Evolutionary conservation across 495 filamentous ascomycete genomes (phyloP).

Genomic region (Cenococcum geophilum): DNA sequence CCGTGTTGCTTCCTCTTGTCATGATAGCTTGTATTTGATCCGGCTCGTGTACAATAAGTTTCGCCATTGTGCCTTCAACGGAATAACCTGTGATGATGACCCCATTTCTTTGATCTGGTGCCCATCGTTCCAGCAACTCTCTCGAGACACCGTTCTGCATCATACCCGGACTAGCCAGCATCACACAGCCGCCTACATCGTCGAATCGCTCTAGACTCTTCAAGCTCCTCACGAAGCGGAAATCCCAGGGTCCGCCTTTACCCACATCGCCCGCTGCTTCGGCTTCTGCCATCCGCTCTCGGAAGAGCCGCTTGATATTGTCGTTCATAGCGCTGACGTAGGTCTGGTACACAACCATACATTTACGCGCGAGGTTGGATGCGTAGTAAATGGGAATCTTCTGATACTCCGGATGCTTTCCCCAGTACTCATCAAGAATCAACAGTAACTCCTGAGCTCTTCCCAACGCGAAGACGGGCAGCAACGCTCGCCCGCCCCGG

Average conservation of each 20-base stretch:
- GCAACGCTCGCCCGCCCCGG: slow-evolving; percentile 82
- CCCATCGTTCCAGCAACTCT: slow-evolving; percentile 90
- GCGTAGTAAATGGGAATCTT: slow-evolving; percentile 95
- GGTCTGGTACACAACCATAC: slow-evolving; percentile 98
- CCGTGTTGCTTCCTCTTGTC: slow-evolving; percentile 54
- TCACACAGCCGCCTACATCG: slow-evolving; percentile 90
- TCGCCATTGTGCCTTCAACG: slow-evolving; percentile 98
- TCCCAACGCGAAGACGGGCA: slow-evolving; percentile 93
- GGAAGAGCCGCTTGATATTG: slow-evolving; percentile 88
- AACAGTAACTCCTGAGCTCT: slow-evolving; percentile 88
- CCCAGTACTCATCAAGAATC: slow-evolving; percentile 97
- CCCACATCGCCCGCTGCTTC: slow-evolving; percentile 64
- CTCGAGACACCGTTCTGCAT: slow-evolving; percentile 89
- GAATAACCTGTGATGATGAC: slow-evolving; percentile 97
- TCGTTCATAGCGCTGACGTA: slow-evolving; percentile 98
- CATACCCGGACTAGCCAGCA: slow-evolving; percentile 97
- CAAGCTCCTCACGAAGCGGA: slow-evolving; percentile 80
- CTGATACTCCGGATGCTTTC: slow-evolving; percentile 74
- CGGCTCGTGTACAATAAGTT: slow-evolving; percentile 85
- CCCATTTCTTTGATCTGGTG: slow-evolving; percentile 88
- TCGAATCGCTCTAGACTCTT: slow-evolving; percentile 93
- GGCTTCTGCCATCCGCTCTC: slow-evolving; percentile 78
- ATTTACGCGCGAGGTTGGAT: slow-evolving; percentile 85
- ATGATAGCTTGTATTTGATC: slow-evolving; percentile 90
- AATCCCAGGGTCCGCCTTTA: slow-evolving; percentile 88